These are phyloP conservation scores for Tylopilus sp. DNA, from an alignment of 768 basidiomycete genomes.

Conservation along the genomic window DNA sequence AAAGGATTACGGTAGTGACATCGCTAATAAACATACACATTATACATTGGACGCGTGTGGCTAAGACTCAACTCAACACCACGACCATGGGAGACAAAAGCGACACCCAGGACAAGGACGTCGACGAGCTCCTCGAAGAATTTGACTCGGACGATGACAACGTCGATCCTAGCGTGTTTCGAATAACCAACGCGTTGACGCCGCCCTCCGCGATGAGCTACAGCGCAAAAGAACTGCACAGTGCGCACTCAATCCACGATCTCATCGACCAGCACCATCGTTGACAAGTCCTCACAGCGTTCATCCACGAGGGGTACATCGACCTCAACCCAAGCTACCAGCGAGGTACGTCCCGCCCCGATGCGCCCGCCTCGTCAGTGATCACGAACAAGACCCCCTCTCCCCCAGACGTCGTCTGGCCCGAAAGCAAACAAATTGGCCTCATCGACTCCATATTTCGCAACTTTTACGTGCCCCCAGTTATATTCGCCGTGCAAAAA, in stretches of 20 bases:
- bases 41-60: constrained; percentile 8
- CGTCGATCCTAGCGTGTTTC: constrained; percentile 40
- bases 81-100: constrained; percentile 17
- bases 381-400: neutral
- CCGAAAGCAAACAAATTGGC: constrained; percentile 57
- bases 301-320: constrained; percentile 67
- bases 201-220: constrained; percentile 40
- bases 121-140: constrained; percentile 42
- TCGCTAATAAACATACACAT: neutral
- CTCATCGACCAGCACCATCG: neutral
- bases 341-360: constrained; percentile 45
- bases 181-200: constrained; percentile 39
- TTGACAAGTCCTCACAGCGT: constrained; percentile 35
- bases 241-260: constrained; percentile 30
- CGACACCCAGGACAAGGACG: constrained; percentile 34
- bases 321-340: constrained; percentile 73
- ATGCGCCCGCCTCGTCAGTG: neutral
- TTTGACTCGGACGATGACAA: constrained; percentile 40
- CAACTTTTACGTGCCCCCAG: constrained; percentile 52
- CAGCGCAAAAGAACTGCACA: constrained; percentile 44
- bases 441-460: constrained; percentile 50
- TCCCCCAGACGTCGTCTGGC: constrained; percentile 70
- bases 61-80: neutral
- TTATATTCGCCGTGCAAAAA: constrained; percentile 43
- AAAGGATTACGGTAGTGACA: constrained; percentile 3